These are phyloP conservation scores for Saccharomycopsis phalli DNA, from an alignment of 1,139 yeast genomes.

Conservation along the genomic window DNA sequence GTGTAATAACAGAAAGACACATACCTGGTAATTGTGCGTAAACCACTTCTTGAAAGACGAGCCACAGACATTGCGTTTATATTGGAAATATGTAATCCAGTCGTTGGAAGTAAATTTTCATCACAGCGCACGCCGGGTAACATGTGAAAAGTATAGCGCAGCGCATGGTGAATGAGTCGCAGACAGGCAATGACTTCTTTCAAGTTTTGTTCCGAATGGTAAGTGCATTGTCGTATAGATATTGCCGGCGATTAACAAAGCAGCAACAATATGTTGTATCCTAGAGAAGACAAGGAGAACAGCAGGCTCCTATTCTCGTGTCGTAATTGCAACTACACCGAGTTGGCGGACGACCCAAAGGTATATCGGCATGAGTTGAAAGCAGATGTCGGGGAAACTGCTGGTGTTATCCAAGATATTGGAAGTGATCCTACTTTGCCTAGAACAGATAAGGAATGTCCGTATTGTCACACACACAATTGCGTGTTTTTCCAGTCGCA, in stretches of 20 bases:
- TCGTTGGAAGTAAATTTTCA: not conserved
- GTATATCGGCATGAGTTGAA: slow-evolving; percentile 92
- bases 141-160: not conserved
- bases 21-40: slow-evolving; percentile 25
- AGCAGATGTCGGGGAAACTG: slow-evolving; percentile 86
- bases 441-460: slow-evolving; percentile 87
- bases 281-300: slow-evolving; percentile 83
- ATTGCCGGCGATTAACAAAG: not conserved
- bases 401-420: slow-evolving; percentile 95
- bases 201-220: slow-evolving; percentile 85
- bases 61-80: slow-evolving; percentile 4
- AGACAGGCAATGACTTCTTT: slow-evolving; percentile 37
- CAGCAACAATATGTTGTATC: slow-evolving; percentile 93
- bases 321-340: slow-evolving; percentile 91
- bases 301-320: slow-evolving; percentile 79
- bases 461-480: slow-evolving; percentile 76
- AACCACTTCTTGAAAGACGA: slow-evolving; percentile 28
- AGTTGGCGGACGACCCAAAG: slow-evolving; percentile 78
- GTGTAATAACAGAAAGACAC: slow-evolving; percentile 9
- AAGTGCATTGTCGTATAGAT: slow-evolving; percentile 21
- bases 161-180: slow-evolving; percentile 4
- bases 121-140: not conserved
- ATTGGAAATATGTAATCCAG: not conserved
- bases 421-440: slow-evolving; percentile 96
- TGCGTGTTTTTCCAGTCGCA: slow-evolving; percentile 97